Evolutionary conservation across 2,329 filamentous ascomycete genomes (phyloP).

Genomic region (Gnomoniopsis sp.): DNA sequence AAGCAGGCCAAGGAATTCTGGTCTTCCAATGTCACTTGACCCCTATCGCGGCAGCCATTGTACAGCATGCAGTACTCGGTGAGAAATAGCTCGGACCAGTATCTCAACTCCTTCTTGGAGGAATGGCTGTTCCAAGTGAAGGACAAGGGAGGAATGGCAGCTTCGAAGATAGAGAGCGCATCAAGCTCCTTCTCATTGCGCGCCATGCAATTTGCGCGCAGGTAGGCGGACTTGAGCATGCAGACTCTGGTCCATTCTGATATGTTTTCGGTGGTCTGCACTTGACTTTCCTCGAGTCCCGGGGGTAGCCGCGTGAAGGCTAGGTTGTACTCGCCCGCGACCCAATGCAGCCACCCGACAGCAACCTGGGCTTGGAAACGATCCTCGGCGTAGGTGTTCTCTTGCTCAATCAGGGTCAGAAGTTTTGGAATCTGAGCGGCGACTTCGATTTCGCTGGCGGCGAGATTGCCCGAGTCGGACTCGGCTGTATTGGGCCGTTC

Average conservation of each 20-base stretch:
- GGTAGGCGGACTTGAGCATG: constrained; percentile 72
- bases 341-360: constrained; percentile 82
- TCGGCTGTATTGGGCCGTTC: constrained; percentile 37
- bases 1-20: constrained; percentile 54
- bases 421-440: constrained; percentile 47
- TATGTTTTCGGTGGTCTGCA: constrained; percentile 50
- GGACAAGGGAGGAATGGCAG: constrained; percentile 61
- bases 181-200: constrained; percentile 48
- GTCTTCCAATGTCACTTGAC: constrained; percentile 48
- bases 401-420: constrained; percentile 54
- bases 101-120: constrained; percentile 62
- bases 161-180: constrained; percentile 64
- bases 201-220: constrained; percentile 65
- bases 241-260: constrained; percentile 81
- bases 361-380: constrained; percentile 78
- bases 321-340: constrained; percentile 63
- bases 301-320: constrained; percentile 61
- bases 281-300: constrained; percentile 53
- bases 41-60: constrained; percentile 54
- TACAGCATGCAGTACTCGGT: constrained; percentile 72
- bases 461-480: constrained; percentile 24
- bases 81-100: constrained; percentile 76
- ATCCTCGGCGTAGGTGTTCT: constrained; percentile 52
- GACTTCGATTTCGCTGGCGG: constrained; percentile 42
- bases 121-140: constrained; percentile 47